Evolutionary conservation across 768 basidiomycete species (phyloP), one percentile per base, ranked within the genome.

Genomic region (Boletellus sp.): DNA sequence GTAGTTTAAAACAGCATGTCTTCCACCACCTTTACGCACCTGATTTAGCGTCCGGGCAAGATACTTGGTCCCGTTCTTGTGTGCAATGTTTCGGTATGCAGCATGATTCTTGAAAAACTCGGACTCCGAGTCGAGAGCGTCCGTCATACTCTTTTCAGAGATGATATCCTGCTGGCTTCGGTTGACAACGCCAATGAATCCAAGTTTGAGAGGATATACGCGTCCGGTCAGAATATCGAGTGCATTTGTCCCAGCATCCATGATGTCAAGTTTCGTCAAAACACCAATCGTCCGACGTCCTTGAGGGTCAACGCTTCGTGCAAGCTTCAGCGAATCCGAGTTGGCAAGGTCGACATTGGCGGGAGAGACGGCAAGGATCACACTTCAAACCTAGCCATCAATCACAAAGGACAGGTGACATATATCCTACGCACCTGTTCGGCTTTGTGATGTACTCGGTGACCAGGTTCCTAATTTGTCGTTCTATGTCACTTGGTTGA

Each of bases 281-380:
- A 99, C 89, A 44, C 96, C 96, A 48, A 98, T 92, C 12, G 96
- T 99, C 26, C 96, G 83, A 26, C 96, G 84, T 11, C 95, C 94
- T 69, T 96, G 92, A 0, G 95, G 90, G 62, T 99, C 96, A 41
- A 98, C 93, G 11, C 85, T 83, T 39, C 96, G 88, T 11, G 95
- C 96, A 32, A 99, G 85, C 68, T 98, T 97, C 52, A 99, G 81
- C 2, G 96, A 87, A 67, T 98, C 96, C 0, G 96, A 98, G 68
- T 98, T 99, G 63, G 96, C 96, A 49, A 99, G 83, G 69, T 99
- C 96, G 49, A 98, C 95, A 65, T 99, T 99, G 26, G 96, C 96
- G 9, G 93, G 84, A 2, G 96, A 98, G 8, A 99, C 94, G 22
- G 96, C 88, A 41, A 99, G 85, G 58, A 99, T 94, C 52, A 99